A percentile compares a stretch with the other conserved stretches of the same genome.
Conservation (phyloP, 2,329 filamentous ascomycete genomes). For the Botrytis aclada region DNA sequence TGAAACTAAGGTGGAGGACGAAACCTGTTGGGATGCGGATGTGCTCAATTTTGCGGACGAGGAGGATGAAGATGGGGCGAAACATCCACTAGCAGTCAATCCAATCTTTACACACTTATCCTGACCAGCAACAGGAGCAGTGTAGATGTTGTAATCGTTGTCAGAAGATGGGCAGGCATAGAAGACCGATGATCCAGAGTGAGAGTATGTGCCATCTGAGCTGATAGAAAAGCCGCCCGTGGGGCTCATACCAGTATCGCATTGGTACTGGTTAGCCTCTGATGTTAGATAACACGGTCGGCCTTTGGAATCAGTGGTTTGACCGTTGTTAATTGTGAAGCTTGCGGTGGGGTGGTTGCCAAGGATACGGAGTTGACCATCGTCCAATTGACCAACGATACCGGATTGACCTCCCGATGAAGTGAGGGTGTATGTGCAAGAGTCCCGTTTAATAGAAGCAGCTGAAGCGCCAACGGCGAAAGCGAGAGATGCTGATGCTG, state of each 20-base stretch:
- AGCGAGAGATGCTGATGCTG: background rate
- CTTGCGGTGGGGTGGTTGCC: constrained; percentile 46
- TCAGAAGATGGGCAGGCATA: constrained; percentile 57
- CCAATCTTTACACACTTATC: constrained; percentile 50
- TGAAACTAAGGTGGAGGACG: background rate
- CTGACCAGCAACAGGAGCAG: constrained; percentile 41
- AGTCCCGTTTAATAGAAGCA: background rate
- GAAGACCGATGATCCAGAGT: constrained; percentile 50
- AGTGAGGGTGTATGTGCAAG: constrained; percentile 52
- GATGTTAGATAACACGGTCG: constrained; percentile 53
- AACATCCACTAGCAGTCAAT: constrained; percentile 44
- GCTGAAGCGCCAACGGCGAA: background rate
- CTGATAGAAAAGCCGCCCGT: constrained; percentile 55
- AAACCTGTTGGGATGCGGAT: background rate
- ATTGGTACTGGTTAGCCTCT: constrained; percentile 29
- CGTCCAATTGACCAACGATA: constrained; percentile 55
- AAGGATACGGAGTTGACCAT: constrained; percentile 61
- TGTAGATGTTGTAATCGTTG: constrained; percentile 56
- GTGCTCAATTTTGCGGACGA: background rate
- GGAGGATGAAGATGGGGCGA: background rate
- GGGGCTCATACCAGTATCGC: constrained; percentile 52
- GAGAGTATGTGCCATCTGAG: constrained; percentile 48
- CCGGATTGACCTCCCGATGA: constrained; percentile 50
- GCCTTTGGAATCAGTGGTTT: constrained; percentile 53
- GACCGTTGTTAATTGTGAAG: constrained; percentile 54